Conservation (phyloP, 176 grass and related monocot genomes). For the Olyra latifolia region DNA sequence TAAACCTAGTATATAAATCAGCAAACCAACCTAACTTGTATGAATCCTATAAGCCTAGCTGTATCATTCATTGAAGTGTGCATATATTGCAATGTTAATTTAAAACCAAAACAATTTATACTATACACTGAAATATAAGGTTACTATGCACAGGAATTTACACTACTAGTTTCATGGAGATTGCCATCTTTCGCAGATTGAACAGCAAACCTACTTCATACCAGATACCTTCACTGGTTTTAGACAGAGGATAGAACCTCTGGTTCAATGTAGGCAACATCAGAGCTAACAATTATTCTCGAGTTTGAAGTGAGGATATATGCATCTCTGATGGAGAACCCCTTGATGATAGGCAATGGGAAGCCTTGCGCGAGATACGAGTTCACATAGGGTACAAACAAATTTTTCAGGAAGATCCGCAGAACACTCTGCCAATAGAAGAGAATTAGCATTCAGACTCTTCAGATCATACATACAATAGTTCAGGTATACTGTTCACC, state of each 20-base stretch:
- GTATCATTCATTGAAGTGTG: neutral
- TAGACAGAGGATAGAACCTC: neutral
- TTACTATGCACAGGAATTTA: neutral
- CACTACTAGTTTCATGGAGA: neutral
- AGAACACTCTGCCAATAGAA: slow-evolving; percentile 45
- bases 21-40: neutral
- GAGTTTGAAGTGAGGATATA: slow-evolving; percentile 64
- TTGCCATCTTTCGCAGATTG: neutral
- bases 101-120: neutral
- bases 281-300: slow-evolving; percentile 65
- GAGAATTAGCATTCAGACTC: neutral
- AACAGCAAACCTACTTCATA: neutral
- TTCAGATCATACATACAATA: slow-evolving; percentile 20
- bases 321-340: slow-evolving; percentile 68
- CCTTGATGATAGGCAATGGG: slow-evolving; percentile 70
- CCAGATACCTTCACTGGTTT: neutral
- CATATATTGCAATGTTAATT: neutral
- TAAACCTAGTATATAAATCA: neutral
- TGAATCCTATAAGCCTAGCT: neutral
- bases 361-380: slow-evolving; percentile 64
- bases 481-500: neutral
- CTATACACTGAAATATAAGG: neutral
- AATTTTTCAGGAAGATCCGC: slow-evolving; percentile 57
- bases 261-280: slow-evolving; percentile 52
- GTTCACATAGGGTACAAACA: slow-evolving; percentile 87